Evolutionary conservation across 768 basidiomycete species (phyloP), one percentile per base, ranked within the genome.

Genomic region (Daedalea quercina): DNA sequence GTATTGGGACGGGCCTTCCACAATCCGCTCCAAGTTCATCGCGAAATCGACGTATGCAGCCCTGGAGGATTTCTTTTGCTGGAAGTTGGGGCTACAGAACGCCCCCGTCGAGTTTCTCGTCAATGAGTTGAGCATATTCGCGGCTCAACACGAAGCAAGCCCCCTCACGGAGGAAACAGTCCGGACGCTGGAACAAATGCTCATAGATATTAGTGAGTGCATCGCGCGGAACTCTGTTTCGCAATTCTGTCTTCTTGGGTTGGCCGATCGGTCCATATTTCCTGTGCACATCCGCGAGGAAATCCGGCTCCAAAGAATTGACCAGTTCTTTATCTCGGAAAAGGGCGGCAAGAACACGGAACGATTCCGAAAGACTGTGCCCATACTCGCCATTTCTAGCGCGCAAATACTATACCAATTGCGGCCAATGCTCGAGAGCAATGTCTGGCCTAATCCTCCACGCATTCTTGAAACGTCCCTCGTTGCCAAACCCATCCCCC

Each of bases 311-410:
- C 28, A 54, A 15, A 47, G 44, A 9, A 47, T 33, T 6, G 51
- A 61, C 9, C 45, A 28, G 9, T 59, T 65, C 45, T 66, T 63
- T 47, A 24, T 61, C 4, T 63, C 63, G 2, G 64, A 65, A 22
- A 51, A 41, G 47, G 26, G 26, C 23, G 50, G 57, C 9, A 57
- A 51, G 34, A 54, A 54, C 23, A 54, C 52, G 3, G 41, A 53
- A 3, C 43, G 52, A 41, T 62, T 60, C 40, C 46, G 51, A 12
- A 40, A 33, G 0, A 34, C 23, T 1, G 60, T 62, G 7, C 35
- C 46, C 24, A 44, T 62, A 9, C 46, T 62, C 22, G 53, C 52
- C 0, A 45, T 61, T 3, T 52, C 56, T 0, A 51, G 46, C 0
- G 44, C 59, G 7, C 33, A 11, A 17, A 41, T 50, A 4, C 37